phyloP scores from a whole-genome alignment of 257 asterid genomes.

The Misopates orontium region DNA sequence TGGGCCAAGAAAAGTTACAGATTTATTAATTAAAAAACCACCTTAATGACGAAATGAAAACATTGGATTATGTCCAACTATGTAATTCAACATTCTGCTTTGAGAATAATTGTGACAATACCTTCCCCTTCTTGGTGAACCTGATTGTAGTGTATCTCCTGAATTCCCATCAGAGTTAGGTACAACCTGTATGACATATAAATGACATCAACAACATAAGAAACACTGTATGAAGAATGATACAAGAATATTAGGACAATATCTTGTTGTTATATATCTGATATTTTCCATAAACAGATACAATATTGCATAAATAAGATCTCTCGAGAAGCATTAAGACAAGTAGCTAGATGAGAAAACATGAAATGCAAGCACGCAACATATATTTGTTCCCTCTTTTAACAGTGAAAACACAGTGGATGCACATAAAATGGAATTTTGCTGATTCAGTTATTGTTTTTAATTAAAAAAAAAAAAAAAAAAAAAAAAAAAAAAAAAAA shows the following conservation, averaged over 20 bases:
- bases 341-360: not conserved
- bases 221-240: constrained; percentile 21
- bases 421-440: not conserved
- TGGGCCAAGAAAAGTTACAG: constrained; percentile 16
- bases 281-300: constrained; percentile 12
- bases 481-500: too few species aligned
- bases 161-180: constrained; percentile 51
- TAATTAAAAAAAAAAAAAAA: too few species aligned
- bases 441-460: too few species aligned
- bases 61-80: not conserved
- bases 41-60: constrained; percentile 1
- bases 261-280: not conserved
- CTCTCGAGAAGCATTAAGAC: constrained; percentile 19
- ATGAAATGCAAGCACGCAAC: not conserved
- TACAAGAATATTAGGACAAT: constrained; percentile 8
- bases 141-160: constrained; percentile 52
- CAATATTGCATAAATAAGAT: constrained; percentile 26
- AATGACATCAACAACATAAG: constrained; percentile 21
- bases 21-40: constrained; percentile 32
- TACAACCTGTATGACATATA: constrained; percentile 54
- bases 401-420: not conserved
- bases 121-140: constrained; percentile 60
- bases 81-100: not conserved
- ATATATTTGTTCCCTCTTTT: not conserved
- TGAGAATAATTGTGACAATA: constrained; percentile 2